A percentile compares a stretch with the other conserved stretches of the same genome.
These are phyloP conservation scores for Malus asiatica DNA, from an alignment of 306 rosid genomes.

Conservation along the genomic window DNA sequence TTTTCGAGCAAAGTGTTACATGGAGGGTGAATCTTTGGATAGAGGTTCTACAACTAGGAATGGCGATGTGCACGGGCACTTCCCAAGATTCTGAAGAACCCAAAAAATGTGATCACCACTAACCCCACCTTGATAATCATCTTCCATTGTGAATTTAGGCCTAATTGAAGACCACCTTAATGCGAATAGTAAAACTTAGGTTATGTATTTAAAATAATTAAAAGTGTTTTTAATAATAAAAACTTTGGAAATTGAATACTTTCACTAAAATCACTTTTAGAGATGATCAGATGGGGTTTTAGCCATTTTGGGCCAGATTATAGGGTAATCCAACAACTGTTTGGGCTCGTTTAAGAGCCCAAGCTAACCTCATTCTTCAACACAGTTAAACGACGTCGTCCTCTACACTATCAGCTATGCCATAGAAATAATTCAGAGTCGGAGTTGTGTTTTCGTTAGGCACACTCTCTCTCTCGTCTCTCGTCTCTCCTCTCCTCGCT, in stretches of 20 bases:
- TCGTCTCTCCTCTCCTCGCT: neutral
- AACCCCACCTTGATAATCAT: no score
- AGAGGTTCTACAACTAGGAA: neutral
- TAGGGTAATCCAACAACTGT: neutral
- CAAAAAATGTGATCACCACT: no score
- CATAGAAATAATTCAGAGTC: neutral
- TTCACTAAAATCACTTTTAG: no score
- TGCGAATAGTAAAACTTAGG: no score
- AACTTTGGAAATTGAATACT: no score
- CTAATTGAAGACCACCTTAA: no score
- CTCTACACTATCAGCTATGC: neutral
- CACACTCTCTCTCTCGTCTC: neutral
- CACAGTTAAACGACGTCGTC: neutral
- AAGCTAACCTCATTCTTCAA: neutral
- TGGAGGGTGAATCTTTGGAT: neutral
- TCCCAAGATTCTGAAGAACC: no score
- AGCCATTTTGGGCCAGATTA: neutral
- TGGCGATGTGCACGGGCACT: neutral
- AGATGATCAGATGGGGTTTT: neutral
- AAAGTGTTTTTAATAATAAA: no score
- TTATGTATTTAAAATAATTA: no score
- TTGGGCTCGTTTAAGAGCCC: neutral
- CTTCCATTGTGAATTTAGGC: no score
- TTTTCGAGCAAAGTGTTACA: neutral
- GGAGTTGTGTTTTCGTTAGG: slow-evolving; percentile 2